Base-by-base conservation (phyloP, 106 monocot species). In the Platanthera zijinensis region DNA sequence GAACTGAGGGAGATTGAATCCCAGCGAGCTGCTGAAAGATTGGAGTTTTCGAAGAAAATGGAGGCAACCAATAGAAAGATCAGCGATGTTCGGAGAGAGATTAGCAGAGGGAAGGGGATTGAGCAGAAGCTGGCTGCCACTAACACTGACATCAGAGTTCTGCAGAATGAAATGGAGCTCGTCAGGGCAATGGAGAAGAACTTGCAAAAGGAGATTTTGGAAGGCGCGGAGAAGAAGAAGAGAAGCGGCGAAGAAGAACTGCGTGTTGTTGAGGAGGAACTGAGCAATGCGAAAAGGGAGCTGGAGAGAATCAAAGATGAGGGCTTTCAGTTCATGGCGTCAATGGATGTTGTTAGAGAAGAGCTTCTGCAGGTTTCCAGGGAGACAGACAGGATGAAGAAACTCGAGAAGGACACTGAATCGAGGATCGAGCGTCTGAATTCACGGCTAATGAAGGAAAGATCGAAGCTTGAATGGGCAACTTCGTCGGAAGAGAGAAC, bases 151-250 rank as follows among this genome's bases (percentile, higher is more conserved):
- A 66, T 92, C 17, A 69, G 14, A 19, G 89, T 87, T 3, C 57
- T 92, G 64, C 92, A 95, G 75, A 84, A 50, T 57, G 90, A 92
- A 53, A 84, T 89, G 91, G 83, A 86, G 72, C 52, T 89, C 14
- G 79, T 93, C 5, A 53, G 93, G 50, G 87, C 88, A 57, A 87
- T 89, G 85, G 78, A 76, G 72, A 87, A 47, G 70, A 82, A 72
- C 14, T 73, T 63, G 25, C 59, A 5, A 0, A 66, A 79, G 13
- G 72, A 63, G 25, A 8, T 17, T 13, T 46, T 19, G 9, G 22
- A 11, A 8, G 32, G 50, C 2, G 18, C 51, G 30, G 52, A 51
- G 30, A 76, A 1, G 30, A 74, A 47, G 74, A 83, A 67, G 70
- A 61, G 5, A 19, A 77, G 14, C 18, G 71, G 48, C 48, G 30